Evolutionary conservation across 257 asterid genomes (phyloP).

Genomic region (Osmanthus fragrans): DNA sequence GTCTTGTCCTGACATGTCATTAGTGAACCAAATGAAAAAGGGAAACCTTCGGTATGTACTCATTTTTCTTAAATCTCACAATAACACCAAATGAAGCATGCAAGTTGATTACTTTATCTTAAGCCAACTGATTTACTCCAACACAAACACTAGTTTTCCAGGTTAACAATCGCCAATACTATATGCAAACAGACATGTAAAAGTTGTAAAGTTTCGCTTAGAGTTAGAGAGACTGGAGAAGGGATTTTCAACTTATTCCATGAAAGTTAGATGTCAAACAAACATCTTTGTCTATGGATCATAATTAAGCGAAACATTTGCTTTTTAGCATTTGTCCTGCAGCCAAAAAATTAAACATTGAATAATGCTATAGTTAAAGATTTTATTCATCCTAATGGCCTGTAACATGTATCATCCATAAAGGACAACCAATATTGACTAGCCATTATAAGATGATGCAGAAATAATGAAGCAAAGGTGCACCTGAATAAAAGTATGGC

Average conservation of each 20-base stretch:
- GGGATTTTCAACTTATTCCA: neutral
- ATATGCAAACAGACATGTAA: neutral
- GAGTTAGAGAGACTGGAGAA: neutral
- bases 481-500: constrained; percentile 1
- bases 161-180: neutral
- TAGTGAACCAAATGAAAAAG: neutral
- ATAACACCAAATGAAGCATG: neutral
- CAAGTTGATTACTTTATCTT: neutral
- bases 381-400: neutral
- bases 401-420: neutral
- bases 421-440: neutral
- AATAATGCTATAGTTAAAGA: neutral
- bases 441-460: neutral
- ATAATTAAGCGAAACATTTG: neutral
- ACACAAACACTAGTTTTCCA: neutral
- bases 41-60: neutral
- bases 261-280: neutral
- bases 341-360: too few species aligned
- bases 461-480: neutral
- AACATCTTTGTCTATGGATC: neutral
- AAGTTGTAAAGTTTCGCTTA: neutral
- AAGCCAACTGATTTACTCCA: neutral
- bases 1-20: neutral
- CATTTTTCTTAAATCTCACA: neutral
- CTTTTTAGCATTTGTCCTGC: too few species aligned